Evolutionary conservation across 495 filamentous ascomycete genomes (phyloP).

Genomic region (Tricharina praecox): DNA sequence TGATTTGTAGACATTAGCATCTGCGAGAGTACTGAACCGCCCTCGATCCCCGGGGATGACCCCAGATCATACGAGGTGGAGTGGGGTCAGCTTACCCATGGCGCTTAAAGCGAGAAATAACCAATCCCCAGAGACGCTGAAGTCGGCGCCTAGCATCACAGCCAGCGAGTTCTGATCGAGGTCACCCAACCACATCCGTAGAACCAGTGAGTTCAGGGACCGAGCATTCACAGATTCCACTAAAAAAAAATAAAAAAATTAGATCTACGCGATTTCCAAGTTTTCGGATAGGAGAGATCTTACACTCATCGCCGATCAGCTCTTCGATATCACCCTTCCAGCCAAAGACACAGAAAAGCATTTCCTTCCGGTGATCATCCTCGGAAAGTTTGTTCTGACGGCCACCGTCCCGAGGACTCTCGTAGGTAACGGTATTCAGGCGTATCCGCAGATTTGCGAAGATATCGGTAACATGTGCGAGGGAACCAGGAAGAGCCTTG

Average conservation of each 20-base stretch:
- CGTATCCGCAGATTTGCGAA: slow-evolving; percentile 29
- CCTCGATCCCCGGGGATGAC: neutral
- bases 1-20: too few relatives aligned
- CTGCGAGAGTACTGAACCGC: too few relatives aligned
- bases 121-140: slow-evolving; percentile 83
- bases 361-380: slow-evolving; percentile 73
- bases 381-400: slow-evolving; percentile 45
- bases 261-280: too few relatives aligned
- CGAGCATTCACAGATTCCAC: slow-evolving; percentile 26
- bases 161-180: slow-evolving; percentile 35
- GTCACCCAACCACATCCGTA: slow-evolving; percentile 62
- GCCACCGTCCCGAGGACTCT: slow-evolving; percentile 35
- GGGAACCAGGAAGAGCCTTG: slow-evolving; percentile 13
- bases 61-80: neutral
- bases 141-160: slow-evolving; percentile 40
- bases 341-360: slow-evolving; percentile 88
- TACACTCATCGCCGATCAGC: slow-evolving; percentile 69
- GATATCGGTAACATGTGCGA: slow-evolving; percentile 42
- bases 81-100: slow-evolving; percentile 46
- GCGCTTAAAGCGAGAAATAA: slow-evolving; percentile 87
- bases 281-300: slow-evolving; percentile 21
- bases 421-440: slow-evolving; percentile 21
- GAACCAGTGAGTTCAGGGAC: slow-evolving; percentile 23
- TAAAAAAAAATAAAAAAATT: slow-evolving; percentile 9
- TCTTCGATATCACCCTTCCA: slow-evolving; percentile 77